phyloP scores from a whole-genome alignment of 2,329 filamentous ascomycete genomes.

The Chrysosporium keratinophilum region DNA sequence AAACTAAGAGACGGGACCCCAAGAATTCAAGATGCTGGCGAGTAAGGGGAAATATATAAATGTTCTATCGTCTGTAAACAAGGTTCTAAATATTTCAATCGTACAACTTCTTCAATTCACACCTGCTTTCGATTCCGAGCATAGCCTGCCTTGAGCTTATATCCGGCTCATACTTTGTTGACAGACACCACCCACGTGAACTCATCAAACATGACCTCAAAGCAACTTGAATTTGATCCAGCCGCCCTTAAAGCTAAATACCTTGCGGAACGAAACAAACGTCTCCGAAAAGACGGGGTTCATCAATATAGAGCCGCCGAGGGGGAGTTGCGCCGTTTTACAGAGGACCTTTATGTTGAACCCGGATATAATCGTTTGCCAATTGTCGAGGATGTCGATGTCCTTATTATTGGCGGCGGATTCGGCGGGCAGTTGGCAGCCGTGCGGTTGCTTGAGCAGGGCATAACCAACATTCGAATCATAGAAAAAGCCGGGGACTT shows the following conservation, averaged over 20 bases:
- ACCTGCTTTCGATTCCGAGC: no score
- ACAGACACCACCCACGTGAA: no score
- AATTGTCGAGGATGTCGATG: constrained; percentile 8
- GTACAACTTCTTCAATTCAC: no score
- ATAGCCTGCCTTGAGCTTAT: no score
- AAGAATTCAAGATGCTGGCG: no score
- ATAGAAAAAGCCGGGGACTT: constrained; percentile 39
- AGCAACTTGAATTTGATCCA: constrained; percentile 3
- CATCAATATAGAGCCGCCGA: constrained; percentile 13
- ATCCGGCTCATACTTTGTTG: no score
- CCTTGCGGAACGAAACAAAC: constrained; percentile 11
- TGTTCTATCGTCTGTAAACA: no score
- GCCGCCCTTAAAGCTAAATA: constrained; percentile 11
- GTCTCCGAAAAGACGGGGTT: constrained; percentile 11
- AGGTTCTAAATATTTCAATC: no score
- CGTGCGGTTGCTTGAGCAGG: constrained; percentile 31
- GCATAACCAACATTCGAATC: constrained; percentile 24
- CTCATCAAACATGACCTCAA: neutral
- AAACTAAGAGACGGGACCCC: no score
- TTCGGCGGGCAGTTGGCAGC: constrained; percentile 34
- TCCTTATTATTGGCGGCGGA: constrained; percentile 37
- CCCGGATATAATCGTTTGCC: constrained; percentile 2
- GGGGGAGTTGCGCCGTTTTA: neutral
- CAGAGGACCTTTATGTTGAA: constrained; percentile 7
- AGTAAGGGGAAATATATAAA: no score